phyloP scores from a whole-genome alignment of 176 grass and related monocot species.

The Musa beccarii region DNA sequence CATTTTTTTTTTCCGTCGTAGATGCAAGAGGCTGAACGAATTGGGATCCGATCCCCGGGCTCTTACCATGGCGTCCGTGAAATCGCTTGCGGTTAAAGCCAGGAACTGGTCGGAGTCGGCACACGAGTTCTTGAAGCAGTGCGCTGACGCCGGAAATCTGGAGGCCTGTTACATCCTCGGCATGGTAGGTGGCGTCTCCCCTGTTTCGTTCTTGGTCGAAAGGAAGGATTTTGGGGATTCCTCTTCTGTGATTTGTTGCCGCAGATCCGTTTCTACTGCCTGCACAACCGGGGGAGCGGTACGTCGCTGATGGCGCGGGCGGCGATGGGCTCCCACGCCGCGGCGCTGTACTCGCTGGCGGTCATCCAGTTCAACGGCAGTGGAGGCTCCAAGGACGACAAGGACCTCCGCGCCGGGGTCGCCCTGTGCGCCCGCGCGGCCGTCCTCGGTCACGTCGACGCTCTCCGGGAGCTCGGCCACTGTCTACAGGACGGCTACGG shows the following conservation, averaged over 20 bases:
- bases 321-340: slow-evolving; percentile 31
- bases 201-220: not conserved
- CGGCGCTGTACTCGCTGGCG: slow-evolving; percentile 50
- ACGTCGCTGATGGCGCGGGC: slow-evolving; percentile 39
- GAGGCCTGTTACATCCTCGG: slow-evolving; percentile 69
- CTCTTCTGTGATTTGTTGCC: not conserved
- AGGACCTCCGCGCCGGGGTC: slow-evolving; percentile 44
- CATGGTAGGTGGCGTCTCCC: slow-evolving; percentile 31
- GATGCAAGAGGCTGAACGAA: slow-evolving; percentile 57
- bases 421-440: slow-evolving; percentile 50
- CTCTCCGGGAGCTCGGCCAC: slow-evolving; percentile 62
- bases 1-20: slow-evolving; percentile 3
- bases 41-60: slow-evolving; percentile 28
- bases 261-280: slow-evolving; percentile 58
- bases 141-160: slow-evolving; percentile 48
- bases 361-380: slow-evolving; percentile 71
- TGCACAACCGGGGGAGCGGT: slow-evolving; percentile 25
- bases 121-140: slow-evolving; percentile 42
- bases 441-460: slow-evolving; percentile 41
- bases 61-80: slow-evolving; percentile 33
- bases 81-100: slow-evolving; percentile 22
- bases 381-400: slow-evolving; percentile 30
- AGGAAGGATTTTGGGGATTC: not conserved
- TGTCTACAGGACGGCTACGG: slow-evolving; percentile 68
- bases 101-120: slow-evolving; percentile 38